phyloP scores from a whole-genome alignment of 2,329 filamentous ascomycete species.

The Lomentospora prolificans region DNA sequence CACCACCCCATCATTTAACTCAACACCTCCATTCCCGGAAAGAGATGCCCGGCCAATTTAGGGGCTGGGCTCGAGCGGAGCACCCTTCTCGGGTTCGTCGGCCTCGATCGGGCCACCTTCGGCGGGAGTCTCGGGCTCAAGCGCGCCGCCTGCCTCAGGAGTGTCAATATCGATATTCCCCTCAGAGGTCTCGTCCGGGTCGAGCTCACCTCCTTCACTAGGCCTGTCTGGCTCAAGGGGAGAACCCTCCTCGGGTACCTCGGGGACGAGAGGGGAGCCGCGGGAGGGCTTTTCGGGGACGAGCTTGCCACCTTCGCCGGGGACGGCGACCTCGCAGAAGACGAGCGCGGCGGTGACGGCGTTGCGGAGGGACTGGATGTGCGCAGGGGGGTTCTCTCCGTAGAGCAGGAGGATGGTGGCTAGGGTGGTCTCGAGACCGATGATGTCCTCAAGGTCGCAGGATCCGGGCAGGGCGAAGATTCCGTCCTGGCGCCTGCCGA shows the following conservation, averaged over 20 bases:
- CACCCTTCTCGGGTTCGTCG: conserved; percentile 5
- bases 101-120: not conserved
- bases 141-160: not conserved
- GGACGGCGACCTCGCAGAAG: conserved; percentile 14
- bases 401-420: conserved; percentile 12
- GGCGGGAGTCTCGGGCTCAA: conserved; percentile 2
- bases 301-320: conserved; percentile 20
- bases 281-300: conserved; percentile 18
- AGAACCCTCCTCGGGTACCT: conserved; percentile 20
- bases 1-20: not conserved
- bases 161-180: not conserved
- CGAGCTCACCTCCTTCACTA: conserved; percentile 7
- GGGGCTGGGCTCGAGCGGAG: not conserved
- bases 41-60: not conserved
- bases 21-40: not conserved
- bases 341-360: conserved; percentile 13
- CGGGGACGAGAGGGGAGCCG: conserved; percentile 19
- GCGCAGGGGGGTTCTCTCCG: conserved; percentile 10
- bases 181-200: not conserved
- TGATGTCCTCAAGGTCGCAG: conserved; percentile 12
- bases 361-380: conserved; percentile 13
- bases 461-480: conserved; percentile 12
- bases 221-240: conserved; percentile 14
- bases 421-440: conserved; percentile 13
- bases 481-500: conserved; percentile 11